Base-by-base conservation (phyloP, 441 rosid species). In the Aquilaria agallochum region DNA sequence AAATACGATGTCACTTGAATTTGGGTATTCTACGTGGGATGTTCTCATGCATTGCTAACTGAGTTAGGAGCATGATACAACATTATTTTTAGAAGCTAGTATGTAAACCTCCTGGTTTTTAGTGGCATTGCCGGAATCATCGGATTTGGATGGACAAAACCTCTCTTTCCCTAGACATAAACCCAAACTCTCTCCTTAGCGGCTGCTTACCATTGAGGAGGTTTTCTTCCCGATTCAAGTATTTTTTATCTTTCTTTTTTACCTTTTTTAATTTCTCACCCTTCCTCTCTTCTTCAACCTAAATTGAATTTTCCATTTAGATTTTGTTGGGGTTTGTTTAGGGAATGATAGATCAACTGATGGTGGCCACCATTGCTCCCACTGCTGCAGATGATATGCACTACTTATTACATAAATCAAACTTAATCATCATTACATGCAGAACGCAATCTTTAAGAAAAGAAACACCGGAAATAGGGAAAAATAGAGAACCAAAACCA, bases 321-420 rank as follows among this genome's bases (percentile, higher is more conserved):
- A 68, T 56, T 59, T 60, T 52, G 50, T 69, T 59, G 67, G 59
- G 59, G 56, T 62, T 33, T 47, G 48, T 72, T 63, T 68, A 68
- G 85, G 80, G 77, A 72, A 78, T 68, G 68, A 69, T 71, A 74
- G 66, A 74, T 64, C 69, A 63, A n/a, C 53, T 63, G 80, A 87
- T 87, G 95, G 87, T 88, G 63, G 69, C 78, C 66, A 74, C 85
- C 60, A 84, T 83, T 64, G 72, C 83, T 77, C 70, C 85, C 44
- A 64, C 84, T 66, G 75, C 84, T 66, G 75, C 87, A 55, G 92
- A 88, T 61, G 27, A 20, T 20, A 20, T 20, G 27, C 27, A 20
- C 27, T 20, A 20, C 27, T 20, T 20, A 20, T 20, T 20, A 20
- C 27, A 20, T 20, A 20, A 20, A 20, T 20, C 27, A 20, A 20